Evolutionary conservation across 1,284 basidiomycete species (phyloP).

Genomic region (Pseudozyma tsukubaensis): DNA sequence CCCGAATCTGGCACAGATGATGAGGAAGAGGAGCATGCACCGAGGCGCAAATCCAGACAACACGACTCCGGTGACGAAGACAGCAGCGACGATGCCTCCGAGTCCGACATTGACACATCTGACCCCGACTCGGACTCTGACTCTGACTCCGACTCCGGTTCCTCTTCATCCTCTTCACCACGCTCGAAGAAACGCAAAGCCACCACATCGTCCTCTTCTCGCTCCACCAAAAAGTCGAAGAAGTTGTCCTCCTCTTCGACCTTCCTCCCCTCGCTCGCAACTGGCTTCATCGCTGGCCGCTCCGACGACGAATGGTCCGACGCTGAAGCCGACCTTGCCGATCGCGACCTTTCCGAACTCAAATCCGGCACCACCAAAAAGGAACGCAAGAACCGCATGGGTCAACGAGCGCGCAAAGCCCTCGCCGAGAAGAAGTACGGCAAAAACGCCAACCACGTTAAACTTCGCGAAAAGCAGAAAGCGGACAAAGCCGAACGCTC

Average conservation of each 20-base stretch:
- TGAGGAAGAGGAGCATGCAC: neutral
- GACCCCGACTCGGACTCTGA: constrained; percentile 33
- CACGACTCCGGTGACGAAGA: neutral
- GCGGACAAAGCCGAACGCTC: constrained; percentile 15
- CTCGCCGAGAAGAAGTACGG: constrained; percentile 99
- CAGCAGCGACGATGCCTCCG: constrained; percentile 4
- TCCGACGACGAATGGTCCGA: constrained; percentile 79
- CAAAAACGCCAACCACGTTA: constrained; percentile 85
- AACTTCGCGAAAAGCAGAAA: constrained; percentile 46
- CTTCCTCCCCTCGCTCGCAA: constrained; percentile 87
- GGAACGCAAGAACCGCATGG: constrained; percentile 84
- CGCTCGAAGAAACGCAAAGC: constrained; percentile 20
- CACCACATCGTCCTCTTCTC: constrained; percentile 2
- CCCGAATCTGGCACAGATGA: constrained; percentile 28
- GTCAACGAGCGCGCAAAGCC: constrained; percentile 90
- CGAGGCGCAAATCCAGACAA: neutral
- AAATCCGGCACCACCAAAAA: constrained; percentile 35
- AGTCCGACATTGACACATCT: constrained; percentile 14
- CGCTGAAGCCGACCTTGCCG: constrained; percentile 76
- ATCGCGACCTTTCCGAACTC: constrained; percentile 70
- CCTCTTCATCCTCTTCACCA: constrained; percentile 13
- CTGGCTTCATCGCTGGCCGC: constrained; percentile 81
- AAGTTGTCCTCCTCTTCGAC: constrained; percentile 73
- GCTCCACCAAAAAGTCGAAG: constrained; percentile 13
- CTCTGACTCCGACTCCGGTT: constrained; percentile 51